Conservation (phyloP, 495 filamentous ascomycete genomes). For the Saxophila tyrrhenica region DNA sequence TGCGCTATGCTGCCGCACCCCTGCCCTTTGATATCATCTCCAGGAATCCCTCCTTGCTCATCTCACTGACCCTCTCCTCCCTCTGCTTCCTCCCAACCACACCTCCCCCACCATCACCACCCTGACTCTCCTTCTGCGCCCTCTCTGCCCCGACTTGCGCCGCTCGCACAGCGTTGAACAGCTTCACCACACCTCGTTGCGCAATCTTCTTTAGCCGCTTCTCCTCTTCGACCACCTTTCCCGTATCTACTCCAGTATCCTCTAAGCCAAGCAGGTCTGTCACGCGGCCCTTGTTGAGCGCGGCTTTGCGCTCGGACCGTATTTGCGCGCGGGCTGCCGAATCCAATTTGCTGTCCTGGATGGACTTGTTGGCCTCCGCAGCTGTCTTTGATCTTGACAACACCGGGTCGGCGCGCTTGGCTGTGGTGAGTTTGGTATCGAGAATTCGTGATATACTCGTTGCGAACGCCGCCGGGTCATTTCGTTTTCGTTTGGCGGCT, state of each 20-base stretch:
- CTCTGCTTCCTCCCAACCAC: constrained; percentile 59
- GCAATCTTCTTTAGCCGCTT: constrained; percentile 71
- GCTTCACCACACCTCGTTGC: constrained; percentile 81
- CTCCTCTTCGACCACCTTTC: constrained; percentile 63
- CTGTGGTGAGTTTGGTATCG: constrained; percentile 66
- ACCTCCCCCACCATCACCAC: constrained; percentile 52
- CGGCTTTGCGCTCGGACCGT: constrained; percentile 67
- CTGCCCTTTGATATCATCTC: constrained; percentile 68
- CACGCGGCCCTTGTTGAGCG: constrained; percentile 76
- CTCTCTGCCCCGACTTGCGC: constrained; percentile 77
- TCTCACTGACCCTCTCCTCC: constrained; percentile 79
- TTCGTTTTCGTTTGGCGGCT: constrained; percentile 48
- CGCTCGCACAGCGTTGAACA: constrained; percentile 90
- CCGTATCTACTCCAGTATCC: constrained; percentile 22
- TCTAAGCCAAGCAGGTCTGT: constrained; percentile 64
- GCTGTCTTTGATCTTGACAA: constrained; percentile 67
- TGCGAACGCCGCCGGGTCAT: constrained; percentile 82
- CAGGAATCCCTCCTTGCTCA: constrained; percentile 92
- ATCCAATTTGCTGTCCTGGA: constrained; percentile 66
- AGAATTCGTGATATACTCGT: constrained; percentile 87
- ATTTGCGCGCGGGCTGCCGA: constrained; percentile 65
- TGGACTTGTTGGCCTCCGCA: constrained; percentile 49
- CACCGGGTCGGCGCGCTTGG: constrained; percentile 75
- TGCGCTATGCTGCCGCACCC: neutral
- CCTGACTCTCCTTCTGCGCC: constrained; percentile 53